These are phyloP conservation scores for Neonectria magnoliae DNA, from an alignment of 2,329 filamentous ascomycete species.

Conservation along the genomic window DNA sequence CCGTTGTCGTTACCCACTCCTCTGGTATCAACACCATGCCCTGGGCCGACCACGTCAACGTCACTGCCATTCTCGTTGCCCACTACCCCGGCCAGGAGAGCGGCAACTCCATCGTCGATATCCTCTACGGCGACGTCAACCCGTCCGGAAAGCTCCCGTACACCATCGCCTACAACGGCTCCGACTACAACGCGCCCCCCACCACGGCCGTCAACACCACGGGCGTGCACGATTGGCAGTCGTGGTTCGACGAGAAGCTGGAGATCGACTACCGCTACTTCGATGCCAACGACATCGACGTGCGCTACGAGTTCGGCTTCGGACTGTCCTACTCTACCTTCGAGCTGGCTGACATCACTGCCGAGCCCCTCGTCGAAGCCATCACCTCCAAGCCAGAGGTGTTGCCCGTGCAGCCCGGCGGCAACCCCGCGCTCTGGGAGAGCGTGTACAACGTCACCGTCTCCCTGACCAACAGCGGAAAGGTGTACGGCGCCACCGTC, in stretches of 20 bases:
- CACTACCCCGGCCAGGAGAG: constrained; percentile 79
- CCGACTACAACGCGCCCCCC: constrained; percentile 55
- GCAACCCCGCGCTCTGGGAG: constrained; percentile 64
- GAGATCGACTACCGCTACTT: constrained; percentile 76
- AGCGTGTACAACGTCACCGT: constrained; percentile 59
- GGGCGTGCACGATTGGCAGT: constrained; percentile 54
- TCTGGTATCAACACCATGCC: constrained; percentile 74
- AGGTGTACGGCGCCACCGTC: constrained; percentile 58
- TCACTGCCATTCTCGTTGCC: constrained; percentile 74
- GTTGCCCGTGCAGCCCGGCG: constrained; percentile 57
- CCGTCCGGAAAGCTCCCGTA: constrained; percentile 77
- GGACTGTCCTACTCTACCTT: constrained; percentile 76
- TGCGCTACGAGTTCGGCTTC: constrained; percentile 73
- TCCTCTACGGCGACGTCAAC: constrained; percentile 74
- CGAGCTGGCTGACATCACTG: constrained; percentile 53
- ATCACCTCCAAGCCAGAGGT: constrained; percentile 44
- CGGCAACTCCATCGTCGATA: constrained; percentile 71
- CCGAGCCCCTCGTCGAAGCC: constrained; percentile 31
- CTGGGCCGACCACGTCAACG: constrained; percentile 73
- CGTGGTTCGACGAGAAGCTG: constrained; percentile 68
- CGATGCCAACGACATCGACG: constrained; percentile 66
- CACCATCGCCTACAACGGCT: constrained; percentile 70
- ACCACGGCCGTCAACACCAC: constrained; percentile 51
- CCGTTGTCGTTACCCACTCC: constrained; percentile 75
- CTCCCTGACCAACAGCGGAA: constrained; percentile 62